phyloP scores from a whole-genome alignment of 2,329 filamentous ascomycete species.

The Plenodomus tracheiphilus region DNA sequence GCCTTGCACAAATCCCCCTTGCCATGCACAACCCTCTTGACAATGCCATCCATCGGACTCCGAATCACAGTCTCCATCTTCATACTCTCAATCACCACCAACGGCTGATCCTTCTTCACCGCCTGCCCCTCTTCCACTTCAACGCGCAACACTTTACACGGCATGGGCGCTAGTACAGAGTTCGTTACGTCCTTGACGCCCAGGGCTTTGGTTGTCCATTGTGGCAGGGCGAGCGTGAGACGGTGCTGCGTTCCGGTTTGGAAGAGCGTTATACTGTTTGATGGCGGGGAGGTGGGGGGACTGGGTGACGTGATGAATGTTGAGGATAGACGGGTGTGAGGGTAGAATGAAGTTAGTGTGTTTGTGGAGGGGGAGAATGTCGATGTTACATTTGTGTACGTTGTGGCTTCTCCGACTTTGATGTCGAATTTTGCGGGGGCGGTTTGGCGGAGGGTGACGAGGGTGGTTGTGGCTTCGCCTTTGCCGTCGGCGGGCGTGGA shows the following conservation, averaged over 20 bases:
- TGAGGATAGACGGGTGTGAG: slow-evolving; percentile 75
- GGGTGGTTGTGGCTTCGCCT: slow-evolving; percentile 43
- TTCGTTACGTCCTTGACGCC: slow-evolving; percentile 79
- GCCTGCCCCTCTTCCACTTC: slow-evolving; percentile 80
- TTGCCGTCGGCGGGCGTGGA: slow-evolving; percentile 51
- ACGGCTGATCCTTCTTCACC: slow-evolving; percentile 81
- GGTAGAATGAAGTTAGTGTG: slow-evolving; percentile 75
- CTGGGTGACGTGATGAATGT: slow-evolving; percentile 63
- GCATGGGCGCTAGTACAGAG: slow-evolving; percentile 91
- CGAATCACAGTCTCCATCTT: slow-evolving; percentile 62
- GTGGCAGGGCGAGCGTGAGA: slow-evolving; percentile 61
- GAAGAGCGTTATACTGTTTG: slow-evolving; percentile 73
- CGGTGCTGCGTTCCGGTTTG: slow-evolving; percentile 65
- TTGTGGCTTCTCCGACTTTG: slow-evolving; percentile 44
- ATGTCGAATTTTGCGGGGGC: slow-evolving; percentile 57
- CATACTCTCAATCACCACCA: slow-evolving; percentile 70
- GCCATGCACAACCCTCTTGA: slow-evolving; percentile 54
- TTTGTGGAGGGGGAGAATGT: slow-evolving; percentile 50
- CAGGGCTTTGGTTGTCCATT: slow-evolving; percentile 85
- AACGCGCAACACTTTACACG: slow-evolving; percentile 91
- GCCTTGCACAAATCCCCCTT: slow-evolving; percentile 52
- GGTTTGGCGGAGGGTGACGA: slow-evolving; percentile 57
- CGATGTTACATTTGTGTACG: slow-evolving; percentile 51
- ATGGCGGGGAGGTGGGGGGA: slow-evolving; percentile 44
- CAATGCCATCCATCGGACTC: slow-evolving; percentile 52